Conservation (phyloP, 805 yeast genomes). For the Priceomyces haplophilus region DNA sequence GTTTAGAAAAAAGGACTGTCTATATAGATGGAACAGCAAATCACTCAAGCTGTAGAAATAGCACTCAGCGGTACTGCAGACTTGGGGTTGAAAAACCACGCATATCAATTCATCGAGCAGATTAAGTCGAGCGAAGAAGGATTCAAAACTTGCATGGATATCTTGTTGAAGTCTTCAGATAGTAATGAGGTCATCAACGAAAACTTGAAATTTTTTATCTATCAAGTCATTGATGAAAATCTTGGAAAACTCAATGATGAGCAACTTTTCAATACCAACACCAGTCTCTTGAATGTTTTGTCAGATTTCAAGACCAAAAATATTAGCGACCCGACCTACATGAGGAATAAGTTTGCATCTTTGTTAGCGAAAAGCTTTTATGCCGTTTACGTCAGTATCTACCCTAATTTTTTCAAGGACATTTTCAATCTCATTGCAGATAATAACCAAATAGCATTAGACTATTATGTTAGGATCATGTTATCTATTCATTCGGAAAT, state of each 20-base stretch:
- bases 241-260: constrained; percentile 43
- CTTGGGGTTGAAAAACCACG: constrained; percentile 53
- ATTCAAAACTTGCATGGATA: constrained; percentile 51
- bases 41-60: constrained; percentile 83
- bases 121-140: constrained; percentile 54
- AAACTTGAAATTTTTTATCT: constrained; percentile 61
- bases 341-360: constrained; percentile 36
- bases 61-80: constrained; percentile 74
- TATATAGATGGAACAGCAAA: constrained; percentile 49
- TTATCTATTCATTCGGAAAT: constrained; percentile 82
- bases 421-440: constrained; percentile 21
- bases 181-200: constrained; percentile 35
- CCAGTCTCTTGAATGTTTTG: constrained; percentile 47
- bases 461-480: constrained; percentile 72
- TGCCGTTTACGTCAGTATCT: constrained; percentile 29
- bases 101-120: constrained; percentile 51
- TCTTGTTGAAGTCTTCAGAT: constrained; percentile 30
- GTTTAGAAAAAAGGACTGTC: background rate
- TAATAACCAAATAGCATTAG: constrained; percentile 44
- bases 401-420: constrained; percentile 33
- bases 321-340: constrained; percentile 27
- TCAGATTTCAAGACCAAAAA: constrained; percentile 17
- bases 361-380: constrained; percentile 35
- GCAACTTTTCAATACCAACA: constrained; percentile 46
- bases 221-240: constrained; percentile 66